These are phyloP conservation scores for Antarctomyces pellizariae DNA, from an alignment of 495 filamentous ascomycete species.

Conservation along the genomic window DNA sequence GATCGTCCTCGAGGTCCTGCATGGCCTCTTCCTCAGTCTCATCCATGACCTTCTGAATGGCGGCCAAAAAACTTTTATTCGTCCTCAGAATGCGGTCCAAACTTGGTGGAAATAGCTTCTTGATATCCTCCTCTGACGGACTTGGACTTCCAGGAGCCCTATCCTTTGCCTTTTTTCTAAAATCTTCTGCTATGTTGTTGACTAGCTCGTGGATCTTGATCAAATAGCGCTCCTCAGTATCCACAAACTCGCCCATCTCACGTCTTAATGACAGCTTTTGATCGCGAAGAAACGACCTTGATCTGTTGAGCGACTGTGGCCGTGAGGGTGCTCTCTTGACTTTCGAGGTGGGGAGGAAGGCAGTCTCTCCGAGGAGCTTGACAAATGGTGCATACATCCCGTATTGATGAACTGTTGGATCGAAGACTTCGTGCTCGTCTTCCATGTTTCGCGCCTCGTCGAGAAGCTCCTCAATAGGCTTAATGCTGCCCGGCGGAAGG, in stretches of 20 bases:
- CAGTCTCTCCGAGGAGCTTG: slow-evolving; percentile 51
- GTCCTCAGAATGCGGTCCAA: slow-evolving; percentile 53
- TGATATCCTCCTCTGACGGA: slow-evolving; percentile 45
- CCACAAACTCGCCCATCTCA: slow-evolving; percentile 77
- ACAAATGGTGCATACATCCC: slow-evolving; percentile 50
- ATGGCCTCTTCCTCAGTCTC: slow-evolving; percentile 64
- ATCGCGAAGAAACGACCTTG: slow-evolving; percentile 45
- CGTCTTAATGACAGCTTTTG: slow-evolving; percentile 67
- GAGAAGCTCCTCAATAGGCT: slow-evolving; percentile 23
- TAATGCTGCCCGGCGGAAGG: slow-evolving; percentile 50
- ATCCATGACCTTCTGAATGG: slow-evolving; percentile 52
- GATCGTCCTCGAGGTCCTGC: slow-evolving; percentile 34
- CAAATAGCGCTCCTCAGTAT: slow-evolving; percentile 89
- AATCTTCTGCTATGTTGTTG: slow-evolving; percentile 48
- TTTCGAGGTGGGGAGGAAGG: slow-evolving; percentile 74
- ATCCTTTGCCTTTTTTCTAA: slow-evolving; percentile 38
- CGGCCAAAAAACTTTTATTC: slow-evolving; percentile 55
- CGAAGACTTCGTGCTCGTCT: slow-evolving; percentile 35
- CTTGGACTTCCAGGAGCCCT: slow-evolving; percentile 37
- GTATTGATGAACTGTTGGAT: slow-evolving; percentile 39
- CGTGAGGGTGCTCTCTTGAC: slow-evolving; percentile 71
- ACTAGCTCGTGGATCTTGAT: slow-evolving; percentile 62
- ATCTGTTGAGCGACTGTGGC: slow-evolving; percentile 51
- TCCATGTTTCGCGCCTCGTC: slow-evolving; percentile 28
- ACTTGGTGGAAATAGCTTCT: slow-evolving; percentile 57